phyloP scores from a whole-genome alignment of 768 basidiomycete species.

The Lactifluus hygrophoroides region DNA sequence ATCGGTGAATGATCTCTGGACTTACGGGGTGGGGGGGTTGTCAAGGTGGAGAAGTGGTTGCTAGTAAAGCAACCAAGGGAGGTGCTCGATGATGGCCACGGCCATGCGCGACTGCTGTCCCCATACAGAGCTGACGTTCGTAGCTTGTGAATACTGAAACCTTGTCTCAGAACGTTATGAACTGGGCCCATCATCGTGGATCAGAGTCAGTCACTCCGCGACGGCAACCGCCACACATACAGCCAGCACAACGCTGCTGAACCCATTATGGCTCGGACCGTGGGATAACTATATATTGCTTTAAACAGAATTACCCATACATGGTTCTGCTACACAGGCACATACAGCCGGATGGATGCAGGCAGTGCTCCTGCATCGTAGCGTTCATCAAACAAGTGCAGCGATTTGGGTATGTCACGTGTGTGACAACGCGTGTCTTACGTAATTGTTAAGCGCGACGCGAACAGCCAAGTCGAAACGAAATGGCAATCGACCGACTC shows the following conservation, averaged over 20 bases:
- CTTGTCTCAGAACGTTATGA: slow-evolving; percentile 1
- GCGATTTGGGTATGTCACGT: neutral
- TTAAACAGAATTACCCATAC: neutral
- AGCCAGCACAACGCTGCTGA: neutral
- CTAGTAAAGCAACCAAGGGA: neutral
- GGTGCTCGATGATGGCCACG: neutral
- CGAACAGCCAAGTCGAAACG: neutral
- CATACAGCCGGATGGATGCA: too few species aligned
- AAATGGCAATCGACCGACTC: too few species aligned
- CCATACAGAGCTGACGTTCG: neutral
- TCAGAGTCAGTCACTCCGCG: neutral
- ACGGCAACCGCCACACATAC: neutral
- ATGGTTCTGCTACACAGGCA: neutral
- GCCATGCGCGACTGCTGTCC: neutral
- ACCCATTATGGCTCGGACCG: too few species aligned
- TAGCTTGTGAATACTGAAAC: neutral
- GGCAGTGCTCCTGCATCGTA: too few species aligned
- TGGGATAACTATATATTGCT: neutral
- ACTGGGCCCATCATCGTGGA: neutral
- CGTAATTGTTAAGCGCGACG: neutral
- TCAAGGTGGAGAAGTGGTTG: slow-evolving; percentile 1
- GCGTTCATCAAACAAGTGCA: too few species aligned
- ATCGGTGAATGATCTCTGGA: neutral
- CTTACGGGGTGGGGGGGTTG: slow-evolving; percentile 2
- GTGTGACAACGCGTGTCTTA: neutral